Percentiles rank a stretch among this genome's conserved stretches.
phyloP scores from a whole-genome alignment of 129 eudicot genomes.

The Pseudognaphalium luteoalbum region DNA sequence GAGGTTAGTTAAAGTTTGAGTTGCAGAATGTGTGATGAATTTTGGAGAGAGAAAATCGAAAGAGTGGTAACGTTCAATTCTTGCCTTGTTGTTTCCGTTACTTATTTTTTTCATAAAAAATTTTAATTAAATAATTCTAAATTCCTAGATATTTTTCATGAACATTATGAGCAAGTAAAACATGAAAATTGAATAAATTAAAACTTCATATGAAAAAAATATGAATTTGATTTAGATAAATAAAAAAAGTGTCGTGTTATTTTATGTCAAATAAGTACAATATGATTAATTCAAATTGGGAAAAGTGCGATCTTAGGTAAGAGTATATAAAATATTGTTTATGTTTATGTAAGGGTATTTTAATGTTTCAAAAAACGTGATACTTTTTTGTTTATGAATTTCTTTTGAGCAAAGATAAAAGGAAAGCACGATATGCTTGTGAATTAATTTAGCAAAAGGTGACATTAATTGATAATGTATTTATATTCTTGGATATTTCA shows the following conservation, averaged over 20 bases:
- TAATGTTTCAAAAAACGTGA: background rate
- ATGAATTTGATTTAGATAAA: too few species aligned
- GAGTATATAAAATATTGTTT: too few species aligned
- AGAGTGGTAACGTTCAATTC: constrained; percentile 32
- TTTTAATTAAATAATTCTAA: too few species aligned
- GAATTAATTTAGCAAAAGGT: background rate
- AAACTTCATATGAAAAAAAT: too few species aligned
- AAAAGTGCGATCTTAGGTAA: background rate
- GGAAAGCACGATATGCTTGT: background rate
- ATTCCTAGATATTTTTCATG: too few species aligned
- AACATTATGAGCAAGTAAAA: too few species aligned
- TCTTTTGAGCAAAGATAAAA: background rate
- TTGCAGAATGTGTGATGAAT: constrained; percentile 26
- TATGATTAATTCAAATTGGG: background rate
- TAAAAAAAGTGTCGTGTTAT: too few species aligned
- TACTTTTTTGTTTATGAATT: background rate
- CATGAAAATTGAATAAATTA: too few species aligned
- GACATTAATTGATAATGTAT: background rate
- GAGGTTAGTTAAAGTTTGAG: constrained; percentile 18
- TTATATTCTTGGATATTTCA: too few species aligned
- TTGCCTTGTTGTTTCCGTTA: constrained; percentile 32
- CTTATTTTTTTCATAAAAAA: background rate
- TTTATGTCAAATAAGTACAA: too few species aligned
- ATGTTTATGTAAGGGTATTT: background rate
- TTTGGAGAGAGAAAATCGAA: constrained; percentile 13